Conservation (phyloP, 2,329 filamentous ascomycete species). For the Claviceps quebecensis region DNA sequence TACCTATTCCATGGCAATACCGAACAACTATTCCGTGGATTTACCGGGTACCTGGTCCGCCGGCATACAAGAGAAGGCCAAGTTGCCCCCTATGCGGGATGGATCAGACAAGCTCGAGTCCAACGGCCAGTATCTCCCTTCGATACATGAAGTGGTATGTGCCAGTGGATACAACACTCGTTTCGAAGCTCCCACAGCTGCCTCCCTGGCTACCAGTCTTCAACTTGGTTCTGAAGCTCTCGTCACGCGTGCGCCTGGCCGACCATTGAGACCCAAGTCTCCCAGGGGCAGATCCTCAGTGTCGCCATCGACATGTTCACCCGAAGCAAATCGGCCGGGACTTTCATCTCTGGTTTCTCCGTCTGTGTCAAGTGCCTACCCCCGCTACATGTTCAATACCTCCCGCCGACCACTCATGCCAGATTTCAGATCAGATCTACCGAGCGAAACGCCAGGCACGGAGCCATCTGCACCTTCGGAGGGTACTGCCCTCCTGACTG, state of each 20-base stretch:
- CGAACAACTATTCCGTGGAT: no score
- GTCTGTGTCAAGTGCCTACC: constrained; percentile 25
- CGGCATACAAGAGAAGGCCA: constrained; percentile 8
- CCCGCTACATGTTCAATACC: constrained; percentile 19
- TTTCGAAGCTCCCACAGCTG: constrained; percentile 15
- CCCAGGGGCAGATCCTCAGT: constrained; percentile 16
- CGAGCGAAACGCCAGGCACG: constrained; percentile 31
- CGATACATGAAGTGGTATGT: constrained; percentile 17
- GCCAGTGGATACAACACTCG: constrained; percentile 9
- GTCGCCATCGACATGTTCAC: constrained; percentile 36
- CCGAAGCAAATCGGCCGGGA: constrained; percentile 29
- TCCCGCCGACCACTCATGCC: constrained; percentile 21
- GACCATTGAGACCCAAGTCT: constrained; percentile 17
- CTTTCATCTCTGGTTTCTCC: constrained; percentile 33
- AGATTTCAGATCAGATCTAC: constrained; percentile 30
- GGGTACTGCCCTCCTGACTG: constrained; percentile 23
- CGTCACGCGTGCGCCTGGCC: constrained; percentile 23
- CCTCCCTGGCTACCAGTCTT: constrained; percentile 18
- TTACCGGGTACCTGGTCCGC: constrained; percentile 9
- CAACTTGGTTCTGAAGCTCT: constrained; percentile 12
- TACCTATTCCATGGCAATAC: constrained; percentile 8
- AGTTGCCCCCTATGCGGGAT: constrained; percentile 24
- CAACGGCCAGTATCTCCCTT: constrained; percentile 23
- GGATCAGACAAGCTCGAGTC: constrained; percentile 21
- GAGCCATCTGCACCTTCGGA: constrained; percentile 31